Evolutionary conservation across 805 yeast species (phyloP).

Genomic region (Myxozyma vanderwaltii): DNA sequence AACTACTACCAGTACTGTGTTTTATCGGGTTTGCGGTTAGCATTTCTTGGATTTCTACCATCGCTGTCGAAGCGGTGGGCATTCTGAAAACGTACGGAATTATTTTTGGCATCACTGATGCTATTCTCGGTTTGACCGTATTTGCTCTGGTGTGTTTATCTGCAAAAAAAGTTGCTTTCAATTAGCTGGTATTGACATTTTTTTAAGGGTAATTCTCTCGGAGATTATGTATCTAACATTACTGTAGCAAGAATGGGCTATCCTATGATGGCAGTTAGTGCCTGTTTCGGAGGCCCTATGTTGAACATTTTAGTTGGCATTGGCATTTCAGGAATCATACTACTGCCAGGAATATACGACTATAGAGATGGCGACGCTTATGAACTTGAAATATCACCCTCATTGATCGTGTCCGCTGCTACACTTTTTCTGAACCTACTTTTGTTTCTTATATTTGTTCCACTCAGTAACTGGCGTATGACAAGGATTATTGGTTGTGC

Average conservation of each 20-base stretch:
- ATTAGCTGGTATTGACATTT: background rate
- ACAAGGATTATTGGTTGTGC: constrained; percentile 46
- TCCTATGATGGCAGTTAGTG: constrained; percentile 90
- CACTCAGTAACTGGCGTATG: constrained; percentile 49
- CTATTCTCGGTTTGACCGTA: constrained; percentile 80
- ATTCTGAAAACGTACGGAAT: constrained; percentile 63
- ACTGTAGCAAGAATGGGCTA: constrained; percentile 80
- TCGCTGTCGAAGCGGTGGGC: constrained; percentile 71
- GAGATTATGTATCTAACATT: constrained; percentile 82
- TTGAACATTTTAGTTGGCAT: constrained; percentile 76
- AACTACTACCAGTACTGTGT: constrained; percentile 32
- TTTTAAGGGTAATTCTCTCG: constrained; percentile 77
- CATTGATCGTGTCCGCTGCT: constrained; percentile 48
- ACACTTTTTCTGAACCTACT: constrained; percentile 47
- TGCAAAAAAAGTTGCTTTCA: background rate
- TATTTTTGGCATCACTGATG: constrained; percentile 65
- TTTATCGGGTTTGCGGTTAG: constrained; percentile 64
- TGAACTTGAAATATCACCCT: constrained; percentile 44
- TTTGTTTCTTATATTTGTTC: constrained; percentile 47
- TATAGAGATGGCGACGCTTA: constrained; percentile 33
- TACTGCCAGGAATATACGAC: constrained; percentile 38
- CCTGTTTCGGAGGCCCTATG: constrained; percentile 93
- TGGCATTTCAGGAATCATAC: constrained; percentile 69
- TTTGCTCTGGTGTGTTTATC: constrained; percentile 58
- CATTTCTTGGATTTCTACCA: constrained; percentile 65